These are phyloP conservation scores for Cyclotella atomus DNA, from an alignment of 108 stramenopile species.

Conservation along the genomic window DNA sequence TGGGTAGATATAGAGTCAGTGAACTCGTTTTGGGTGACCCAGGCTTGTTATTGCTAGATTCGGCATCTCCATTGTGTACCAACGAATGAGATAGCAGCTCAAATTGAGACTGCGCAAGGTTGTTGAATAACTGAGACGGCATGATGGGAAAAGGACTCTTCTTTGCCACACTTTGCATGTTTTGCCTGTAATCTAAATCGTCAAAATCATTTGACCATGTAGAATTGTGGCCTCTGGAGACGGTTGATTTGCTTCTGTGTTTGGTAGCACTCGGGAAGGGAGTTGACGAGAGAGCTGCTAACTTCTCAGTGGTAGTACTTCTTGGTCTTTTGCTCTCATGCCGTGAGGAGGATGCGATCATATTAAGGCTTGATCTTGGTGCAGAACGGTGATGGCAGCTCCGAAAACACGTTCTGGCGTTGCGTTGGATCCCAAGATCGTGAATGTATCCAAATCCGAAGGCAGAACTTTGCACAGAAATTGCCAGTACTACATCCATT, in stretches of 20 bases:
- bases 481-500: no score
- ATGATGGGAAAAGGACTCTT: constrained; percentile 67
- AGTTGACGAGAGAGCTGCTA: constrained; percentile 13
- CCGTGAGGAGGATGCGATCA: not conserved
- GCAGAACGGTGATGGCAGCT: not conserved
- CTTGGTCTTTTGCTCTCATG: not conserved
- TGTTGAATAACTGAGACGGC: constrained; percentile 73
- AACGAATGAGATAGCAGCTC: constrained; percentile 78
- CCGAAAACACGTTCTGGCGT: not conserved
- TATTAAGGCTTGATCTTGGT: not conserved
- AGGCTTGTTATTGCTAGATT: constrained; percentile 23
- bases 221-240: not conserved
- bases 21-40: constrained; percentile 65
- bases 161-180: not conserved
- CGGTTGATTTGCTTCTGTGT: not conserved
- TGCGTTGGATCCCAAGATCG: no score
- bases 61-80: constrained; percentile 12
- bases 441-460: not conserved
- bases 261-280: constrained; percentile 1
- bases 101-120: constrained; percentile 79
- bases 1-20: constrained; percentile 82
- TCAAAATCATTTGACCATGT: constrained; percentile 24
- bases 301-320: not conserved
- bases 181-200: not conserved
- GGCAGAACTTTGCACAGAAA: not conserved